Conservation (phyloP, 1,284 basidiomycete genomes). For the Fomitopsis schrenkii region DNA sequence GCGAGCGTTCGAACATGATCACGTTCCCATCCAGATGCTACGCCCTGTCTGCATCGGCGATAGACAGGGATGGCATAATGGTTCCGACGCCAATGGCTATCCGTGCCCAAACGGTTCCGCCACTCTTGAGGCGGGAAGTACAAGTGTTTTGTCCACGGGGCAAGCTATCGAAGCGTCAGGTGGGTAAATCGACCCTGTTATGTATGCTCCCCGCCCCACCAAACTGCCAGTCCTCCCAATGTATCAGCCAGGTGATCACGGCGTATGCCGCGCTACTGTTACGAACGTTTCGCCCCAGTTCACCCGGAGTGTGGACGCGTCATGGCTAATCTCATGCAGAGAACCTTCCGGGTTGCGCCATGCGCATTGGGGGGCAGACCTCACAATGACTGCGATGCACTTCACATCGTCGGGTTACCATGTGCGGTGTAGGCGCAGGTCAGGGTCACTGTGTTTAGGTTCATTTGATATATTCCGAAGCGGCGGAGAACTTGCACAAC, state of each 20-base stretch:
- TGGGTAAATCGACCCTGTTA: neutral
- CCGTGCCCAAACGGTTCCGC: neutral
- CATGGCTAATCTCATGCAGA: neutral
- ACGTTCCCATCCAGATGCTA: neutral
- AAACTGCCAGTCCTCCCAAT: neutral
- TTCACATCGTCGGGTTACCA: too few relatives aligned
- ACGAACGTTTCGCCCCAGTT: neutral
- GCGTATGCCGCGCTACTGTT: neutral
- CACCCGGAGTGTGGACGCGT: neutral
- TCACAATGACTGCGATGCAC: too few relatives aligned
- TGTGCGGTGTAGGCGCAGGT: too few relatives aligned
- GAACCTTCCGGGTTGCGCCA: neutral
- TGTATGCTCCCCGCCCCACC: neutral
- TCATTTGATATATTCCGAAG: too few relatives aligned
- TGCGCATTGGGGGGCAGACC: neutral
- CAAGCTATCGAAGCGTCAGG: neutral
- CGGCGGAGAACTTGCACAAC: neutral
- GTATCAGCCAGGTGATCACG: neutral
- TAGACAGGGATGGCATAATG: neutral
- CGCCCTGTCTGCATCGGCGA: neutral
- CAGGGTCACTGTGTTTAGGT: too few relatives aligned
- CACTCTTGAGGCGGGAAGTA: neutral
- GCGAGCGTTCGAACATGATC: neutral
- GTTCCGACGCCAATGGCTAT: neutral
- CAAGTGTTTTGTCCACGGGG: neutral